Evolutionary conservation across 2,329 filamentous ascomycete genomes (phyloP).

Genomic region (Immersiporthe knoxdaviesiana): DNA sequence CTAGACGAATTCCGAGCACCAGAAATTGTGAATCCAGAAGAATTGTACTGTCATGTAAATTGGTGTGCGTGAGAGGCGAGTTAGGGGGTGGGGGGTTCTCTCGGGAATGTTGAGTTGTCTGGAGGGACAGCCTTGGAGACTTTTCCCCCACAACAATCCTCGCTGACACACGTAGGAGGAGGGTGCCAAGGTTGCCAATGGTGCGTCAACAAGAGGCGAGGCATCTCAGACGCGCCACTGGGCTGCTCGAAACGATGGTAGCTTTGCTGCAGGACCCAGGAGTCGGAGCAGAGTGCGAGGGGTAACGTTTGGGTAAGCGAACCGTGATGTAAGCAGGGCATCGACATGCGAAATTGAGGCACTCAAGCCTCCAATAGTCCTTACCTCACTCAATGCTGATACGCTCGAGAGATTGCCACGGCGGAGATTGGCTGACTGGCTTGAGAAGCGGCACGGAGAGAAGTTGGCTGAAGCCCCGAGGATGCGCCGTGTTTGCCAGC

Average conservation of each 20-base stretch:
- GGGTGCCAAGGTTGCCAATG: neutral
- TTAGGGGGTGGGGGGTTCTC: neutral
- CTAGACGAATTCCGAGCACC: neutral
- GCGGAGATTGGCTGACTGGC: conserved; percentile 6
- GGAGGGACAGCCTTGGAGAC: neutral
- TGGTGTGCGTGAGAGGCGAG: neutral
- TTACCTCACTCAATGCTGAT: neutral
- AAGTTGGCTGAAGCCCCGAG: conserved; percentile 2
- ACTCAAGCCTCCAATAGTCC: conserved; percentile 2
- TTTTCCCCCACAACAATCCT: neutral
- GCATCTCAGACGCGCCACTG: neutral
- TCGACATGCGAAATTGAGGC: conserved; percentile 9
- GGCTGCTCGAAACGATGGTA: neutral
- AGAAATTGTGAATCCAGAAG: neutral
- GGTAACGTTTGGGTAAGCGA: neutral
- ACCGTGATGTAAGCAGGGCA: neutral
- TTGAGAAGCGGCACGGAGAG: neutral
- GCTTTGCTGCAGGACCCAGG: neutral
- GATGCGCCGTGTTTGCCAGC: conserved; percentile 2
- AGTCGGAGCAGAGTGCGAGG: neutral
- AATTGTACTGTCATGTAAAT: neutral
- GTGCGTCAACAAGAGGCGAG: neutral
- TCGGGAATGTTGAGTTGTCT: neutral
- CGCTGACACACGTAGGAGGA: conserved; percentile 1
- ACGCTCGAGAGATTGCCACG: neutral